phyloP scores from a whole-genome alignment of 2,329 filamentous ascomycete genomes.

The Hypomyces rosellus region DNA sequence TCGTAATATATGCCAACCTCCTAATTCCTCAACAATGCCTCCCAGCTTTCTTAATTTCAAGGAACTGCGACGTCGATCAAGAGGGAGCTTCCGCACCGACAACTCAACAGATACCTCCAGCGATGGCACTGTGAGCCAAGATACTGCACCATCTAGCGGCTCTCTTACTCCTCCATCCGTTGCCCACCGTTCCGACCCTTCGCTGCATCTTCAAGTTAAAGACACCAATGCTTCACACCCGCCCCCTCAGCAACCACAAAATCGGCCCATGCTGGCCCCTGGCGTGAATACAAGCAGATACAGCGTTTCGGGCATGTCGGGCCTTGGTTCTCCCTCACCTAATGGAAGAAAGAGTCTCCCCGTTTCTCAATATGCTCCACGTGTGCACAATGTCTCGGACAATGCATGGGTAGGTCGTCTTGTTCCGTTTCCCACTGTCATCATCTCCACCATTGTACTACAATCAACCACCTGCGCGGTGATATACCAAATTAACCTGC shows the following conservation, averaged over 20 bases:
- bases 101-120: constrained; percentile 57
- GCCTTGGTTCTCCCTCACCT: constrained; percentile 49
- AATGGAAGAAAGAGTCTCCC: constrained; percentile 52
- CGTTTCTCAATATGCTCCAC: constrained; percentile 73
- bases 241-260: constrained; percentile 16
- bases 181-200: constrained; percentile 58
- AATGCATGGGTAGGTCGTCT: constrained; percentile 70
- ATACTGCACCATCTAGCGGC: constrained; percentile 59
- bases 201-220: constrained; percentile 56
- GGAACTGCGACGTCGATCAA: constrained; percentile 70
- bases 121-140: constrained; percentile 50
- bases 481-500: too few species aligned
- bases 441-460: not conserved
- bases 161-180: constrained; percentile 72
- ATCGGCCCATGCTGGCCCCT: constrained; percentile 33
- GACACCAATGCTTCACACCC: constrained; percentile 24
- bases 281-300: constrained; percentile 46
- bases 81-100: constrained; percentile 63
- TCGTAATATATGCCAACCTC: not conserved
- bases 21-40: constrained; percentile 37
- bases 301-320: constrained; percentile 59
- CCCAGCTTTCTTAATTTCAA: constrained; percentile 62
- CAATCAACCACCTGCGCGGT: not conserved
- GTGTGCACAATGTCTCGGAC: constrained; percentile 70
- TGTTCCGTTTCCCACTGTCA: not conserved